Conservation (phyloP, 2,329 filamentous ascomycete species). For the Penicillium capsulatum region DNA sequence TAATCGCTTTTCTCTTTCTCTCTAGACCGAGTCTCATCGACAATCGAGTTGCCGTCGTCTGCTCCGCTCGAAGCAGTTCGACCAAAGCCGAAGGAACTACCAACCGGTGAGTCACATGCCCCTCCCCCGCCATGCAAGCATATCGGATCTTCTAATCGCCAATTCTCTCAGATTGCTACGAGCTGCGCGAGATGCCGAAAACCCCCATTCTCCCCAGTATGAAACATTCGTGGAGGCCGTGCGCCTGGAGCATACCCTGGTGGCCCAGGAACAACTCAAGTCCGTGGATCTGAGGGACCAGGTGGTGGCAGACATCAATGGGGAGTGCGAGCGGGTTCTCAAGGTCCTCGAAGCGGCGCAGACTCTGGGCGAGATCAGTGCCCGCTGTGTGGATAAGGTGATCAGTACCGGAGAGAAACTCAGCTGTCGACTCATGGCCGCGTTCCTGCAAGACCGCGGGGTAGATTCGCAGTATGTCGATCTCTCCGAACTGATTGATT, state of each 20-base stretch:
- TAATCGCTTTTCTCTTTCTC: background rate
- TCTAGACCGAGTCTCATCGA: slow-evolving; percentile 58
- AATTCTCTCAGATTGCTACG: slow-evolving; percentile 43
- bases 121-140: background rate
- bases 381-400: slow-evolving; percentile 77
- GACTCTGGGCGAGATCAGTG: slow-evolving; percentile 64
- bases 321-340: slow-evolving; percentile 74
- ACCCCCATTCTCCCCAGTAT: slow-evolving; percentile 55
- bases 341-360: slow-evolving; percentile 67
- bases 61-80: slow-evolving; percentile 88
- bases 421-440: slow-evolving; percentile 86
- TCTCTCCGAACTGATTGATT: slow-evolving; percentile 74
- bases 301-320: slow-evolving; percentile 64
- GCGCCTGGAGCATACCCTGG: slow-evolving; percentile 72
- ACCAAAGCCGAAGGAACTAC: slow-evolving; percentile 95
- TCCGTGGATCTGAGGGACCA: slow-evolving; percentile 54
- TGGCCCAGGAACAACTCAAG: slow-evolving; percentile 61
- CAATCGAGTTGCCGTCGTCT: slow-evolving; percentile 84
- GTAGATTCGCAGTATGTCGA: slow-evolving; percentile 88
- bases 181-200: slow-evolving; percentile 49
- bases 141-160: background rate
- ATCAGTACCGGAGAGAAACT: slow-evolving; percentile 95
- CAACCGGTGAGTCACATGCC: slow-evolving; percentile 65
- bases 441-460: slow-evolving; percentile 72
- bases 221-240: slow-evolving; percentile 74